Evolutionary conservation across 1,284 basidiomycete genomes (phyloP).

Genomic region (Sparassis latifolia): DNA sequence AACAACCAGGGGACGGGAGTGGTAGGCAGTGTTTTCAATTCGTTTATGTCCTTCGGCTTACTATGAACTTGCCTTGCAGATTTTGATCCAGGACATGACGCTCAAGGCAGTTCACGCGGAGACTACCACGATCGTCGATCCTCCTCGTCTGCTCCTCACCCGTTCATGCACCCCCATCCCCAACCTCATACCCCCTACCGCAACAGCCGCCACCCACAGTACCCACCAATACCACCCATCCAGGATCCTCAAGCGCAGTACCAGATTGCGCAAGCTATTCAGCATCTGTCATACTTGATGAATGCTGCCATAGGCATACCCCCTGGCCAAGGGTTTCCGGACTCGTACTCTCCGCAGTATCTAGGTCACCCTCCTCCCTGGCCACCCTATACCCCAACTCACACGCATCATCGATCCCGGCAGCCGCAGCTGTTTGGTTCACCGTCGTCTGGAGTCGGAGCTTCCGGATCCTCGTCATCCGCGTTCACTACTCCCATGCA

Average conservation of each 20-base stretch:
- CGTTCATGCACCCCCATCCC: not conserved
- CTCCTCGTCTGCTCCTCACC: conserved; percentile 12
- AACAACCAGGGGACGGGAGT: conserved; percentile 9
- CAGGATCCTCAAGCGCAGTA: conserved; percentile 29
- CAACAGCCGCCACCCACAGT: conserved; percentile 5
- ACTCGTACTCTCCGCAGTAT: conserved; percentile 12
- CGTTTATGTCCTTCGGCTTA: not conserved
- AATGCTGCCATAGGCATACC: conserved; percentile 9
- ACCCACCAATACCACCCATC: conserved; percentile 5
- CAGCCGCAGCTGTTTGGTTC: conserved; percentile 5
- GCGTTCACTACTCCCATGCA: too few species aligned
- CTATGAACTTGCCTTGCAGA: conserved; percentile 4
- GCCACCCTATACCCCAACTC: conserved; percentile 6
- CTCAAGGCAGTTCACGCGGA: not conserved
- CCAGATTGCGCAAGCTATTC: conserved; percentile 29
- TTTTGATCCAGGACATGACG: not conserved
- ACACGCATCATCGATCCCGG: not conserved
- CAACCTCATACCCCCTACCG: conserved; percentile 12
- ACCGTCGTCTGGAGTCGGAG: conserved; percentile 14
- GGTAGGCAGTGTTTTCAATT: conserved; percentile 4
- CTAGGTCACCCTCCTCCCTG: conserved; percentile 3
- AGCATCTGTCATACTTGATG: conserved; percentile 26
- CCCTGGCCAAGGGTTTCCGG: conserved; percentile 4
- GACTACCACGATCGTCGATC: conserved; percentile 1
- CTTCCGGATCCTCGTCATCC: conserved; percentile 9